Evolutionary conservation across 768 basidiomycete genomes (phyloP).

Genomic region (Gelatoporia subvermispora): DNA sequence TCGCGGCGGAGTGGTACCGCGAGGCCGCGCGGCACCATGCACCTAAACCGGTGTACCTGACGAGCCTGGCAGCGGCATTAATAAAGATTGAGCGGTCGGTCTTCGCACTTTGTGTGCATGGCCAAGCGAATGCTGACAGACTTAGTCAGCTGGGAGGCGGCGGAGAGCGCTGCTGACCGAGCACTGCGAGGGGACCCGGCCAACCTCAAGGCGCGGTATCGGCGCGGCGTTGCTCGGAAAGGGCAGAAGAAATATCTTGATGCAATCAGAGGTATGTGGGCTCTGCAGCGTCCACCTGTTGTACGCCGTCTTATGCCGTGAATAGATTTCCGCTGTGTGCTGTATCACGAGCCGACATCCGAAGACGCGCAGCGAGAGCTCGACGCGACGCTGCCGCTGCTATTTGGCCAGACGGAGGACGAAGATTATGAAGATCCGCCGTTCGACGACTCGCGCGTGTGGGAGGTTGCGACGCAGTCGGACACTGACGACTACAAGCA

Average conservation of each 20-base stretch:
- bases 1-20: conserved; percentile 38
- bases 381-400: conserved; percentile 1
- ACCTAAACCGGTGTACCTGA: conserved; percentile 31
- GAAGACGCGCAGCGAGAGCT: conserved; percentile 17
- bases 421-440: conserved; percentile 7
- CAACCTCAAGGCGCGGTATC: conserved; percentile 31
- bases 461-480: conserved; percentile 38
- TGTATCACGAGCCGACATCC: conserved; percentile 24
- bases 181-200: conserved; percentile 27
- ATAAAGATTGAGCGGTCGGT: conserved; percentile 34
- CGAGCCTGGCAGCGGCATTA: conserved; percentile 39
- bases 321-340: conserved; percentile 26
- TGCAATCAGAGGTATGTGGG: conserved; percentile 21
- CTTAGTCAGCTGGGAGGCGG: conserved; percentile 23
- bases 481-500: conserved; percentile 54
- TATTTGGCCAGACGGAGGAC: neutral
- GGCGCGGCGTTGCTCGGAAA: conserved; percentile 31
- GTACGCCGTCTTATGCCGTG: neutral
- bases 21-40: conserved; percentile 35
- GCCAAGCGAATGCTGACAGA: too few relatives aligned
- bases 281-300: too few relatives aligned
- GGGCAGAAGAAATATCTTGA: conserved; percentile 16
- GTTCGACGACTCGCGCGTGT: conserved; percentile 23
- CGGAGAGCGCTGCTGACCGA: conserved; percentile 23
- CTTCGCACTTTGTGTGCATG: too few relatives aligned